These are phyloP conservation scores for Centrapalus pauciflorus DNA, from an alignment of 129 eudicot genomes.

Conservation along the genomic window DNA sequence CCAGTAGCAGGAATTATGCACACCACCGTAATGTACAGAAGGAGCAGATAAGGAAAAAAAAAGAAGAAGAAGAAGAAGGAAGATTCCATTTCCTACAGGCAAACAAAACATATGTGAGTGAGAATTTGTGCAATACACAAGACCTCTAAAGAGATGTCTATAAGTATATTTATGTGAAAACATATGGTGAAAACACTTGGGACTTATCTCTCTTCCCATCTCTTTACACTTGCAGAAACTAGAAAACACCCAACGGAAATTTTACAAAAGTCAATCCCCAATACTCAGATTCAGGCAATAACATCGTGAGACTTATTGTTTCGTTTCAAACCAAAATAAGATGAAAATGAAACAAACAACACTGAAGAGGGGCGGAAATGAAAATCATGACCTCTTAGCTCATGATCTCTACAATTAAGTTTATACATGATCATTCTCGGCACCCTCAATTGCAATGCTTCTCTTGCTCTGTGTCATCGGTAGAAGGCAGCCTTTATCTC, in stretches of 20 bases:
- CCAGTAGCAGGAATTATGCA: neutral
- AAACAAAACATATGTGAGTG: neutral
- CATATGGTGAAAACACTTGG: neutral
- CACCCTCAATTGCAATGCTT: slow-evolving; percentile 40
- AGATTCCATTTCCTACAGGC: neutral
- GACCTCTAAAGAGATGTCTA: neutral
- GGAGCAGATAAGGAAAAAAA: neutral
- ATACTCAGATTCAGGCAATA: slow-evolving; percentile 19
- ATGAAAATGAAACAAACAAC: slow-evolving; percentile 14
- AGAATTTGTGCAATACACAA: neutral
- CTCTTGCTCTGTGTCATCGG: slow-evolving; percentile 62
- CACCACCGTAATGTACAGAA: neutral
- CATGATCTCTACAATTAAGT: slow-evolving; percentile 17
- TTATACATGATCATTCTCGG: slow-evolving; percentile 41
- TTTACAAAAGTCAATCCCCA: slow-evolving; percentile 26
- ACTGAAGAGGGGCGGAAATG: slow-evolving; percentile 10
- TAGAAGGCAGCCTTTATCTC: slow-evolving; percentile 52
- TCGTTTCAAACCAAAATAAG: slow-evolving; percentile 22
- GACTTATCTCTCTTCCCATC: slow-evolving; percentile 12
- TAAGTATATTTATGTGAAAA: slow-evolving; percentile 7
- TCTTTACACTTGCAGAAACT: slow-evolving; percentile 19
- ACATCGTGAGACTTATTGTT: slow-evolving; percentile 28
- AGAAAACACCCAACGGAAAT: slow-evolving; percentile 10
- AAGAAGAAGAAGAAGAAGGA: too few species aligned
- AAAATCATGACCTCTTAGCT: neutral